Conservation (phyloP, 2,329 filamentous ascomycete genomes). For the Stagonosporopsis cucurbitacearum region DNA sequence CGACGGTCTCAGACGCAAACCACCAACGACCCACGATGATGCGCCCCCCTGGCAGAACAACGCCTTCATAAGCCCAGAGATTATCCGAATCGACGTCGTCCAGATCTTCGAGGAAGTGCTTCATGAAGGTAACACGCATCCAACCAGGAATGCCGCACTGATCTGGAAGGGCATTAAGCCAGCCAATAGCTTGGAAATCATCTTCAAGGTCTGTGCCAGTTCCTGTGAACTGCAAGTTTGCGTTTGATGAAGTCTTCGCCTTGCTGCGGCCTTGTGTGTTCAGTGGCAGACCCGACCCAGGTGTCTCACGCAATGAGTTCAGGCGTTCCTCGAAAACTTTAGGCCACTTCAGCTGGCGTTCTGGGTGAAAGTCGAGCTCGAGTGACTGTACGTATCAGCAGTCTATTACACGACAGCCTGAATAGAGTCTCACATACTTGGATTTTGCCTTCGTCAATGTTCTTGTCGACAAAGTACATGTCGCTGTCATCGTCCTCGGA, state of each 20-base stretch:
- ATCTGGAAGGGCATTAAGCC: conserved; percentile 57
- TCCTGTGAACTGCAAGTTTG: conserved; percentile 48
- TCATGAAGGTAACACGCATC: conserved; percentile 63
- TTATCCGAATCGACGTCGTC: conserved; percentile 40
- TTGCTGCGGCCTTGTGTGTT: conserved; percentile 20
- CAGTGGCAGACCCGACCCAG: conserved; percentile 4
- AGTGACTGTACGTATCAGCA: conserved; percentile 40
- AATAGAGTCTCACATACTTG: conserved; percentile 28
- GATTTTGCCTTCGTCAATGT: conserved; percentile 37
- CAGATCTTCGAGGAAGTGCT: conserved; percentile 52
- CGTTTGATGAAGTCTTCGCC: neutral
- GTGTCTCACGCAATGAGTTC: conserved; percentile 39
- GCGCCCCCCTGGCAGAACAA: conserved; percentile 56
- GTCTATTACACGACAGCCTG: neutral
- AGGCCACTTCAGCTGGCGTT: conserved; percentile 45
- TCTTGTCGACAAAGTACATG: conserved; percentile 39
- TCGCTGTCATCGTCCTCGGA: conserved; percentile 29
- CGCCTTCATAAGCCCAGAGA: conserved; percentile 58
- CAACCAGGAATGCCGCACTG: conserved; percentile 59
- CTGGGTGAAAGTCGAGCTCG: conserved; percentile 38
- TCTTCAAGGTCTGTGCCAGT: conserved; percentile 48
- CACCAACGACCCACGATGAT: conserved; percentile 59
- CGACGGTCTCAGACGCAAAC: conserved; percentile 38
- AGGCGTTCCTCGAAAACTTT: conserved; percentile 51
- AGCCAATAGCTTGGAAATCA: conserved; percentile 50